Base-by-base conservation (phyloP, 768 basidiomycete species). In the Podaxis sp. region DNA sequence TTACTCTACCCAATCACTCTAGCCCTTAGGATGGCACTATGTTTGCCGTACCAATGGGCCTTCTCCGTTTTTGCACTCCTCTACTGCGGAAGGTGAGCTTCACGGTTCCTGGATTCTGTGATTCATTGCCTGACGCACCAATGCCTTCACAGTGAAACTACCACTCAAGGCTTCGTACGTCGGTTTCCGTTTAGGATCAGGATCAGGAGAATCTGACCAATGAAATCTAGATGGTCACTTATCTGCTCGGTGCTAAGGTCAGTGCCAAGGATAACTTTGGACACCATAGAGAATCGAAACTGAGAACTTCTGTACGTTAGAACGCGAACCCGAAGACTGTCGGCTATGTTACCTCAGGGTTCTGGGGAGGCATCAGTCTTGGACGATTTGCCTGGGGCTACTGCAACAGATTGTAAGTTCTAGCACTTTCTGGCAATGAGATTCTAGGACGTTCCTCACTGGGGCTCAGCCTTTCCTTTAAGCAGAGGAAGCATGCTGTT, bases 261-360 rank as follows among this genome's bases (percentile, higher is more conserved):
- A 37, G 80, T 67, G 55, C 29, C 33, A 0, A 24, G 22, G 4
- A 24, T 15, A n/a, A 11, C 22, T 38, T 40, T 19, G 11, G 25
- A n/a, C 43, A 6, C 2, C 19, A n/a, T 6, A 6, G 8, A 36
- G 5, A 37, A 33, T 57, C 12, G 51, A 61, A 27, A 65, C 57
- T 54, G 55, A 46, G 29, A 29, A 41, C 47, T 47, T 50, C 37
- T 54, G 71, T 41, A 11, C 56, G 24, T 2, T 33, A 71, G 84
- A 61, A 77, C 56, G 85, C 82, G 7, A 74, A 84, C 63, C 77
- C 79, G 0, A 76, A 80, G 15, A 82, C 82, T 2, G 82, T 78
- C 4, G 85, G 85, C 2, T 86, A 84, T 67, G 82, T 84, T 3
- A 79, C 81, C 2, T 81, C 81, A 40, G 84, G 84, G 1, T 85